Conservation (phyloP, 1,139 yeast species). For the Candida sojae region DNA sequence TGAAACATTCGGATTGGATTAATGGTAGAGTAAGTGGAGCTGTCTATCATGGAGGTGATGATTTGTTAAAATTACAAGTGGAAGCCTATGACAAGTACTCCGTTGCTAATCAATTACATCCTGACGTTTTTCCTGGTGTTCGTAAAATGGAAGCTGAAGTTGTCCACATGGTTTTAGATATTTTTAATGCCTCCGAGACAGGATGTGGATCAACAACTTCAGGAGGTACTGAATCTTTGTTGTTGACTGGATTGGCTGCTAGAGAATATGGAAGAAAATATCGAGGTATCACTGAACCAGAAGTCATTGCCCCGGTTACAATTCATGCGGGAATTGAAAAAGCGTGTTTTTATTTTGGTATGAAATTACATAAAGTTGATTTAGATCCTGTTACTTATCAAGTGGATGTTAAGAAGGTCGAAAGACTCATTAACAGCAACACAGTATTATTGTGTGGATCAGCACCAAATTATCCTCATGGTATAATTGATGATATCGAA, state of each 20-base stretch:
- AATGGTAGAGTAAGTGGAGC: conserved; percentile 91
- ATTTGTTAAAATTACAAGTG: conserved; percentile 70
- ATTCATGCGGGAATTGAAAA: conserved; percentile 96
- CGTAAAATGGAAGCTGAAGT: conserved; percentile 96
- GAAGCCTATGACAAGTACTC: conserved; percentile 74
- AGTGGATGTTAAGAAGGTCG: conserved; percentile 67
- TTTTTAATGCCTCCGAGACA: conserved; percentile 72
- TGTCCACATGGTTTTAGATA: conserved; percentile 81
- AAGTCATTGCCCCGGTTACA: conserved; percentile 84
- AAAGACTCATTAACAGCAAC: conserved; percentile 66
- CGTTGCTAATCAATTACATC: conserved; percentile 93
- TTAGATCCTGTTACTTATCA: conserved; percentile 67
- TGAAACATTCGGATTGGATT: conserved; percentile 78
- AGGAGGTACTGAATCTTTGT: conserved; percentile 95
- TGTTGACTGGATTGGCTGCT: conserved; percentile 86
- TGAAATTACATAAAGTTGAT: conserved; percentile 80
- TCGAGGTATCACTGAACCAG: conserved; percentile 71
- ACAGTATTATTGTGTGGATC: conserved; percentile 88
- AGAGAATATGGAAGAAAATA: conserved; percentile 60
- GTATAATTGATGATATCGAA: conserved; percentile 87
- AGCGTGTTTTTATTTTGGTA: conserved; percentile 89
- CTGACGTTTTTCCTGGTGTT: conserved; percentile 95
- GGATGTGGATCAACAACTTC: conserved; percentile 92
- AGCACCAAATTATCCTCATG: conserved; percentile 97
- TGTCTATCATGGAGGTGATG: conserved; percentile 91